These are phyloP conservation scores for Crataegus laevigata DNA, from an alignment of 306 rosid genomes.

Conservation along the genomic window DNA sequence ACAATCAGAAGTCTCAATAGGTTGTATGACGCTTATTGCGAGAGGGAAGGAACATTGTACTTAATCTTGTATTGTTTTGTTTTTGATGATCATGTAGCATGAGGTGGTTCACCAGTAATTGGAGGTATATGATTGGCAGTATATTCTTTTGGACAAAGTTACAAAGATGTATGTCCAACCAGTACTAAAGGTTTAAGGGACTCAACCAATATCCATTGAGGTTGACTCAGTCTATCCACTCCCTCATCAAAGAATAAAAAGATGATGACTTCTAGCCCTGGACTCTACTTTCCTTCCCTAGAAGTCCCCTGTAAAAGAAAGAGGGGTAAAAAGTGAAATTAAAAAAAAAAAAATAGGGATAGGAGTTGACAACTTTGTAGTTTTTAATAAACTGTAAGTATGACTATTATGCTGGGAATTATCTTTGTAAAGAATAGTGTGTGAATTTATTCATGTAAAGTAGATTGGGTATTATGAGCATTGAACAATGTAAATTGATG, in stretches of 20 bases:
- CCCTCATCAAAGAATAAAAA: background rate
- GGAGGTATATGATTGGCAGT: background rate
- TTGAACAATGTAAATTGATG: background rate
- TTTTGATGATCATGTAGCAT: conserved; percentile 2
- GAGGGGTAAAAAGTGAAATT: background rate
- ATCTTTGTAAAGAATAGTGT: background rate
- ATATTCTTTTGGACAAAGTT: background rate
- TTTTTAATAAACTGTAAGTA: background rate
- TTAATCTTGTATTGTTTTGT: background rate
- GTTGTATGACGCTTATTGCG: conserved; percentile 2
- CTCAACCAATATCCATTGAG: conserved; percentile 1
- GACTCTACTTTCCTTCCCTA: background rate
- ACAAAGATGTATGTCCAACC: background rate
- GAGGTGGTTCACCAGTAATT: conserved; percentile 5
- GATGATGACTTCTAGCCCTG: background rate
- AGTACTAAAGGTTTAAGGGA: background rate
- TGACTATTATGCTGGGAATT: background rate
- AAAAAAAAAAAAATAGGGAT: background rate
- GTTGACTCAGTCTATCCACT: background rate
- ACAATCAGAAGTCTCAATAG: background rate
- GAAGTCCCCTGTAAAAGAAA: background rate
- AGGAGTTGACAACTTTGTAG: background rate
- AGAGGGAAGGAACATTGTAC: conserved; percentile 5
- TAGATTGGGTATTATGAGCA: background rate
- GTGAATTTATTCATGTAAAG: background rate